Evolutionary conservation across 306 rosid species (phyloP).

Genomic region (Amphicarpaea edgeworthii): DNA sequence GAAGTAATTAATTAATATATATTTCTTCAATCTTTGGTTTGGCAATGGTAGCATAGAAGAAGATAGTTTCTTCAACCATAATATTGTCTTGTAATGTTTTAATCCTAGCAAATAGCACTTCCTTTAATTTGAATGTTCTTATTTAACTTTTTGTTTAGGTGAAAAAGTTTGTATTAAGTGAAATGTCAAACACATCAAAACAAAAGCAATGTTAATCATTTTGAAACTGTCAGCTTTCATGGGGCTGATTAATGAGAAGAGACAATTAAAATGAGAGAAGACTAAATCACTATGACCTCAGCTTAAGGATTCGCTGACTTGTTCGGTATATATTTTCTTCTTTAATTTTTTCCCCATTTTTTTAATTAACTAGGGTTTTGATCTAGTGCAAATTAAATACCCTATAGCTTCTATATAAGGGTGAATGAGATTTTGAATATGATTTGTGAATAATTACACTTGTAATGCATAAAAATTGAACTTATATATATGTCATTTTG

Average conservation of each 20-base stretch:
- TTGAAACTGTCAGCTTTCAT: slow-evolving; percentile 42
- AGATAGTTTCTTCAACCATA: slow-evolving; percentile 8
- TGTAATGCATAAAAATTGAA: not conserved
- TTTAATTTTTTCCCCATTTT: not conserved
- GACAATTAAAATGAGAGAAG: slow-evolving; percentile 30
- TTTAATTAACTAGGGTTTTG: not conserved
- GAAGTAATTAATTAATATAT: not conserved
- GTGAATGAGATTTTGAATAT: not conserved
- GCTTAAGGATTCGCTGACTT: slow-evolving; percentile 56
- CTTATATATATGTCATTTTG: no score
- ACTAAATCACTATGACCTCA: slow-evolving; percentile 58
- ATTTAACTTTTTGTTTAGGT: slow-evolving; percentile 4
- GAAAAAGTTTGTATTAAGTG: slow-evolving; percentile 1
- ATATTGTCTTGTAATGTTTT: slow-evolving; percentile 28
- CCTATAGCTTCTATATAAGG: not conserved
- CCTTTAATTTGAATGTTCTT: slow-evolving; percentile 11
- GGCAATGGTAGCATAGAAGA: slow-evolving; percentile 2
- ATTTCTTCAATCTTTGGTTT: slow-evolving; percentile 1
- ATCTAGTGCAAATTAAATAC: not conserved
- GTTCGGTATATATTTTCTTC: not conserved
- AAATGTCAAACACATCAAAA: slow-evolving; percentile 42
- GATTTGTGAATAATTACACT: not conserved
- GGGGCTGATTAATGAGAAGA: slow-evolving; percentile 42
- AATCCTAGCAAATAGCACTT: not conserved
- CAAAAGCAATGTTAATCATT: slow-evolving; percentile 25